phyloP scores from a whole-genome alignment of 2,329 filamentous ascomycete species.

The Exophiala oligosperma region DNA sequence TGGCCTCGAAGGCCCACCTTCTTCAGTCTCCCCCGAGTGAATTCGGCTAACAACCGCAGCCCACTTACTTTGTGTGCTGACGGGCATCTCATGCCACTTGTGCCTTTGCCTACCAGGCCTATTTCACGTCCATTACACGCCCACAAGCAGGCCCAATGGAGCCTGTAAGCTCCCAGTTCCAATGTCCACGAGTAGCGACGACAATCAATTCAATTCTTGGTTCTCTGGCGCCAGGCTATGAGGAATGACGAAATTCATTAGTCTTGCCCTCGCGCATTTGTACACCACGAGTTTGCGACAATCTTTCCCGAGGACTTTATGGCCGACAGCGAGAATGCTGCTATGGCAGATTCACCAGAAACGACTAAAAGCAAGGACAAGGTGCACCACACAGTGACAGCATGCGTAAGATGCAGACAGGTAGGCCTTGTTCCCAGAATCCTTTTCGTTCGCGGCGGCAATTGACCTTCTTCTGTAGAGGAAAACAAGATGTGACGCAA shows the following conservation, averaged over 20 bases:
- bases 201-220: not conserved
- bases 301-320: constrained; percentile 2
- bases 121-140: not conserved
- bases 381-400: constrained; percentile 46
- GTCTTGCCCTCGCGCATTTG: not conserved
- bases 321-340: constrained; percentile 21
- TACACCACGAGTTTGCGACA: not conserved
- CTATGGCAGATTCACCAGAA: constrained; percentile 23
- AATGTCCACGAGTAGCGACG: not conserved
- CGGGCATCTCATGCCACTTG: not conserved
- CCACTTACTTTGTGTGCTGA: not conserved
- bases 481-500: constrained; percentile 94
- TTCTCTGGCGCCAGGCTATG: not conserved
- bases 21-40: not conserved
- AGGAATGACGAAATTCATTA: not conserved
- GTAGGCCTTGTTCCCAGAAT: constrained; percentile 34
- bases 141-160: not conserved
- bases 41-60: not conserved
- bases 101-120: not conserved
- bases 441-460: not conserved
- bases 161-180: not conserved
- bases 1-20: not conserved
- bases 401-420: constrained; percentile 52
- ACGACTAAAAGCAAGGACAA: constrained; percentile 17
- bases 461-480: constrained; percentile 58